These are phyloP conservation scores for Ceratobasidium sp. DNA, from an alignment of 1,284 basidiomycete genomes.

Conservation along the genomic window DNA sequence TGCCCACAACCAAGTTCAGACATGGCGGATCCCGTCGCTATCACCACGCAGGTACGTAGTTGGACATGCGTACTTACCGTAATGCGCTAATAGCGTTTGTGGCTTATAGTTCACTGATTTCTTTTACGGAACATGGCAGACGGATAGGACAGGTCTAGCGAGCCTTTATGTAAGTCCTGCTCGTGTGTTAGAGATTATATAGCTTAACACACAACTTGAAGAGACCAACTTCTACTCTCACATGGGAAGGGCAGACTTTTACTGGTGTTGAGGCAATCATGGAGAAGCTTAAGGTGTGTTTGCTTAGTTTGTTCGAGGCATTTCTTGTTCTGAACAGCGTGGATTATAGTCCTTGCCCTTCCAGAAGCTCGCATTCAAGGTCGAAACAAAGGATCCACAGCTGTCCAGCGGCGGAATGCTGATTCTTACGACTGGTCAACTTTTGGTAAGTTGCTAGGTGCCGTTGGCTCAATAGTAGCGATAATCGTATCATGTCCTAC, in stretches of 20 bases:
- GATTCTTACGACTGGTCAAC: slow-evolving; percentile 88
- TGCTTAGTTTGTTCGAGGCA: not conserved
- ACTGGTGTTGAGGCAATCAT: slow-evolving; percentile 71
- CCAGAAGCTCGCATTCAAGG: slow-evolving; percentile 80
- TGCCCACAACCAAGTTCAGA: slow-evolving; percentile 42
- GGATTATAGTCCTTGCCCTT: slow-evolving; percentile 78
- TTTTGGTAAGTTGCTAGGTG: slow-evolving; percentile 65
- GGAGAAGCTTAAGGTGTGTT: slow-evolving; percentile 82
- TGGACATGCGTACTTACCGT: too few species aligned
- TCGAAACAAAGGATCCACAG: slow-evolving; percentile 89
- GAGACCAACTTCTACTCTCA: slow-evolving; percentile 89
- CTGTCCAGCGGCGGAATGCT: slow-evolving; percentile 77
- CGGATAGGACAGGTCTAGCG: slow-evolving; percentile 63
- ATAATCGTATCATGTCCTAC: slow-evolving; percentile 5
- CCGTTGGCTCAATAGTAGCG: slow-evolving; percentile 15
- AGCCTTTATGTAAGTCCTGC: slow-evolving; percentile 75
- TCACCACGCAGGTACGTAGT: slow-evolving; percentile 55
- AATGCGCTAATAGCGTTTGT: not conserved
- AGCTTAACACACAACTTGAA: slow-evolving; percentile 53
- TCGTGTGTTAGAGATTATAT: not conserved
- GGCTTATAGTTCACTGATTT: slow-evolving; percentile 70
- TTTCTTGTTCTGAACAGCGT: not conserved
- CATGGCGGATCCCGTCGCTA: slow-evolving; percentile 47
- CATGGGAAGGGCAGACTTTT: slow-evolving; percentile 79
- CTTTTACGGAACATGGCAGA: slow-evolving; percentile 80